These are phyloP conservation scores for Cenchrus fungigraminus DNA, from an alignment of 176 grass and related monocot genomes.

Conservation along the genomic window DNA sequence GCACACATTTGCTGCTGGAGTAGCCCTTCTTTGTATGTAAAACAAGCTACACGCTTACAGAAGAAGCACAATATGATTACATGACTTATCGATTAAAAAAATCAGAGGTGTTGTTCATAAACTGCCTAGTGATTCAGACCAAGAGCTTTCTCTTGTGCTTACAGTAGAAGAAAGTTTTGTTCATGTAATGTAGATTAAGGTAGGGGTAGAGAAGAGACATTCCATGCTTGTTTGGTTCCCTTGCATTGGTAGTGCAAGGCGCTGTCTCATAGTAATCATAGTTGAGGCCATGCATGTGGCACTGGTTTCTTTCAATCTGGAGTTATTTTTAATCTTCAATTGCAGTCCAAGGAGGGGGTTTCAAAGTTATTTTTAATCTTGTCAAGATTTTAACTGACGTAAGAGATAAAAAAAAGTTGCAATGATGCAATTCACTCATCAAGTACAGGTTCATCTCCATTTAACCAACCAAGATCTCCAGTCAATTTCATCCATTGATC, in stretches of 20 bases:
- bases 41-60: slow-evolving; percentile 52
- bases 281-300: not conserved
- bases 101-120: slow-evolving; percentile 54
- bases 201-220: slow-evolving; percentile 48
- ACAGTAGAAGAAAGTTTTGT: slow-evolving; percentile 51
- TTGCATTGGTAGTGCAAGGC: not conserved
- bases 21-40: slow-evolving; percentile 49
- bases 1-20: too few relatives aligned
- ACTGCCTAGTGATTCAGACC: slow-evolving; percentile 51
- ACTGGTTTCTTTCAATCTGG: not conserved
- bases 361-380: not conserved
- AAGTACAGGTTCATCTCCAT: not conserved
- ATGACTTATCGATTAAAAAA: slow-evolving; percentile 48
- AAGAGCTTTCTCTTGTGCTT: slow-evolving; percentile 50
- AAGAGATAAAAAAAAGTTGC: too few relatives aligned
- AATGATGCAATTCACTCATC: not conserved
- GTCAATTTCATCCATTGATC: not conserved
- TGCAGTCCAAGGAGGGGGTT: not conserved
- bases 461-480: not conserved
- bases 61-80: slow-evolving; percentile 50
- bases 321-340: not conserved
- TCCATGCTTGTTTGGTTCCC: too few relatives aligned
- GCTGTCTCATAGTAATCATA: not conserved
- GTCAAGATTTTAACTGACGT: not conserved
- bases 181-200: slow-evolving; percentile 61